These are phyloP conservation scores for Umbelopsis ramanniana DNA, from an alignment of 192 early-diverging fungal genomes.

Conservation along the genomic window DNA sequence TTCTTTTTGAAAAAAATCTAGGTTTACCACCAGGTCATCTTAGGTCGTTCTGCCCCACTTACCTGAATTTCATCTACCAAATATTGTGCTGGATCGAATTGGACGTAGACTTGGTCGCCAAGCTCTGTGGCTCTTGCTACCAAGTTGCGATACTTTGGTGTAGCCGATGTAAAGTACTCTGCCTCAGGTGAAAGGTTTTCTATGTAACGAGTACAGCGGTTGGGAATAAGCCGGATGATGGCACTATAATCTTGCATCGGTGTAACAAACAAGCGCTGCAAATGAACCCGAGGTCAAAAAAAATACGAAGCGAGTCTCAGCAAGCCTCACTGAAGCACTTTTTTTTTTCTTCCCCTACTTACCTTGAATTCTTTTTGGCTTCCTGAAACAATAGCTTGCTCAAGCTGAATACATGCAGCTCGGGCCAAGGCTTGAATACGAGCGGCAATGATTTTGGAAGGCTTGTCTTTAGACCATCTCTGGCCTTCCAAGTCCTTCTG, in stretches of 20 bases:
- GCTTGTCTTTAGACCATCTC: slow-evolving; percentile 62
- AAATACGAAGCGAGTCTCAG: slow-evolving; percentile 1
- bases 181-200: slow-evolving; percentile 63
- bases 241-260: slow-evolving; percentile 81
- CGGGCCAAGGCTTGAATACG: slow-evolving; percentile 69
- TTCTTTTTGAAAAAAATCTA: not conserved
- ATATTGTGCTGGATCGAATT: slow-evolving; percentile 75
- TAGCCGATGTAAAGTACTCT: slow-evolving; percentile 45
- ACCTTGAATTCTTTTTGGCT: slow-evolving; percentile 50
- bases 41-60: not conserved
- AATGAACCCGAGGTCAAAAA: slow-evolving; percentile 35
- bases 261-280: slow-evolving; percentile 76
- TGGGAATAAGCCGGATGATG: slow-evolving; percentile 68
- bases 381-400: slow-evolving; percentile 40
- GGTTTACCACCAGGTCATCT: not conserved
- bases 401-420: slow-evolving; percentile 63
- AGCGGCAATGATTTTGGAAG: slow-evolving; percentile 59
- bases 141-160: slow-evolving; percentile 80
- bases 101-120: slow-evolving; percentile 64
- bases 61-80: slow-evolving; percentile 74
- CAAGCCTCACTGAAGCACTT: not conserved
- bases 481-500: slow-evolving; percentile 59
- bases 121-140: slow-evolving; percentile 51
- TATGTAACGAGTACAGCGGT: slow-evolving; percentile 63
- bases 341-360: slow-evolving; percentile 32